Evolutionary conservation across 2,329 filamentous ascomycete species (phyloP).

Genomic region (Hypoxylon rubiginosum): DNA sequence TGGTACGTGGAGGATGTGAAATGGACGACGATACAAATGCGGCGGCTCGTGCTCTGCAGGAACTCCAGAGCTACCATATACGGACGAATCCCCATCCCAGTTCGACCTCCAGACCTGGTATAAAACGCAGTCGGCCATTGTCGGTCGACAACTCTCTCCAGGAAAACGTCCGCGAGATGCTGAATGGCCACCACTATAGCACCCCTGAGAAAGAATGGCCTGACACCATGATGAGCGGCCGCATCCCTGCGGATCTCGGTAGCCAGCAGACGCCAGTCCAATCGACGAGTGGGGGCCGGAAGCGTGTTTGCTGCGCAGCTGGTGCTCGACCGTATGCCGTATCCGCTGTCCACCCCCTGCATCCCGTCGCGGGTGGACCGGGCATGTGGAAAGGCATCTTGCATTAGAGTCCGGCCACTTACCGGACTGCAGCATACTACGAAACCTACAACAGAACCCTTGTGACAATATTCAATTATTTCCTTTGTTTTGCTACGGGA

Average conservation of each 20-base stretch:
- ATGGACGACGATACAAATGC: slow-evolving; percentile 67
- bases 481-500: slow-evolving; percentile 50
- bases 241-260: slow-evolving; percentile 44
- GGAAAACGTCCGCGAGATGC: slow-evolving; percentile 75
- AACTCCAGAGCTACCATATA: slow-evolving; percentile 68
- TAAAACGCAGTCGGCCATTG: slow-evolving; percentile 71
- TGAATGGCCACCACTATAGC: slow-evolving; percentile 56
- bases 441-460: slow-evolving; percentile 37
- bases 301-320: slow-evolving; percentile 75
- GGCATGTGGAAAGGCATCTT: slow-evolving; percentile 78
- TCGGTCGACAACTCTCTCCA: slow-evolving; percentile 73
- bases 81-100: slow-evolving; percentile 50
- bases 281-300: slow-evolving; percentile 65
- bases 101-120: slow-evolving; percentile 56
- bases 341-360: slow-evolving; percentile 63
- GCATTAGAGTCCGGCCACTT: slow-evolving; percentile 55
- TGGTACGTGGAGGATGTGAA: slow-evolving; percentile 62
- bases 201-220: slow-evolving; percentile 55
- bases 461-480: slow-evolving; percentile 52
- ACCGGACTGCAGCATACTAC: slow-evolving; percentile 41
- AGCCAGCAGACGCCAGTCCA: slow-evolving; percentile 47
- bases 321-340: slow-evolving; percentile 66
- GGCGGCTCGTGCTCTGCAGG: slow-evolving; percentile 70
- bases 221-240: slow-evolving; percentile 57
- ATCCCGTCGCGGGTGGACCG: slow-evolving; percentile 67